Conservation (phyloP, 2,329 filamentous ascomycete species). For the Aspergillus clavatus region DNA sequence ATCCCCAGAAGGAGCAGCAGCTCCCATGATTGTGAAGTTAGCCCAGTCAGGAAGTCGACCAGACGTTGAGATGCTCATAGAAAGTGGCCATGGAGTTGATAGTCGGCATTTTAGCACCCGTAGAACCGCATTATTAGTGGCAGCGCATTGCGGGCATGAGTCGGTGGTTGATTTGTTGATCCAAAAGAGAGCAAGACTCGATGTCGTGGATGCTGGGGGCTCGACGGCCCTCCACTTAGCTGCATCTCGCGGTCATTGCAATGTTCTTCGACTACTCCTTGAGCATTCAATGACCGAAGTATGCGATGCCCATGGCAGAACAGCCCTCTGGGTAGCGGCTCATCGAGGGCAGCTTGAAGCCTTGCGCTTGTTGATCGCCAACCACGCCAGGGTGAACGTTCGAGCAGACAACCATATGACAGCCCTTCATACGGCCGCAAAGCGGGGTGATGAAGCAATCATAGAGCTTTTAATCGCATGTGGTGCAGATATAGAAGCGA, state of each 20-base stretch:
- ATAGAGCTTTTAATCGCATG: slow-evolving; percentile 28
- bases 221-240: slow-evolving; percentile 31
- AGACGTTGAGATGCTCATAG: slow-evolving; percentile 32
- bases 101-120: slow-evolving; percentile 26
- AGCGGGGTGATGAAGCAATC: slow-evolving; percentile 30
- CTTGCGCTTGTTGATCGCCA: slow-evolving; percentile 26
- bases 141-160: slow-evolving; percentile 37
- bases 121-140: slow-evolving; percentile 36
- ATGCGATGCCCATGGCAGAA: slow-evolving; percentile 28
- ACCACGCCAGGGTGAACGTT: slow-evolving; percentile 32
- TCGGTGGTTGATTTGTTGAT: slow-evolving; percentile 32
- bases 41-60: slow-evolving; percentile 32
- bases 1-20: slow-evolving; percentile 22
- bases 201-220: slow-evolving; percentile 26
- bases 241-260: slow-evolving; percentile 29
- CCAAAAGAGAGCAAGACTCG: slow-evolving; percentile 26
- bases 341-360: slow-evolving; percentile 33
- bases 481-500: slow-evolving; percentile 34
- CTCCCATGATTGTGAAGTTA: slow-evolving; percentile 33
- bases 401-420: slow-evolving; percentile 32
- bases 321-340: slow-evolving; percentile 34
- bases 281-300: slow-evolving; percentile 29
- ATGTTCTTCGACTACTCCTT: slow-evolving; percentile 25
- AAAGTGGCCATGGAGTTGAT: slow-evolving; percentile 29
- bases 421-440: slow-evolving; percentile 32